Percentiles rank a stretch among this genome's conserved stretches.
Conservation (phyloP, 2,329 filamentous ascomycete genomes). For the Claviceps cyperi region DNA sequence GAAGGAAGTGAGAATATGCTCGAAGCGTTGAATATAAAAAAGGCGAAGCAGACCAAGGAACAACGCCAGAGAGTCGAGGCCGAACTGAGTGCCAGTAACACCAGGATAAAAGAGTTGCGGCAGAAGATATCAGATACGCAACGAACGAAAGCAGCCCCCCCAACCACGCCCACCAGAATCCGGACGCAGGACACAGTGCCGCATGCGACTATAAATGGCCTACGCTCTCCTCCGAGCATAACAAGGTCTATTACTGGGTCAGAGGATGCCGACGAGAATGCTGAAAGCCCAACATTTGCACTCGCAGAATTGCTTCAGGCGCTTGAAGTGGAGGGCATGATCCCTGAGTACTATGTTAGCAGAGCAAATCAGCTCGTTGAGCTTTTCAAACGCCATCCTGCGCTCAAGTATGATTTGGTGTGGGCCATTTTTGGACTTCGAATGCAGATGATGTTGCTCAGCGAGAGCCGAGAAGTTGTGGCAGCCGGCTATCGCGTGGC, state of each 20-base stretch:
- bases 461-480: constrained; percentile 88
- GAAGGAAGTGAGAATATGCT: constrained; percentile 95
- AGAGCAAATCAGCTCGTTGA: constrained; percentile 88
- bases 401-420: constrained; percentile 88
- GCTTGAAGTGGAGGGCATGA: constrained; percentile 74
- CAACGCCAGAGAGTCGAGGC: constrained; percentile 67
- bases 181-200: constrained; percentile 33
- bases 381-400: constrained; percentile 85
- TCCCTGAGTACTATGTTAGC: constrained; percentile 87
- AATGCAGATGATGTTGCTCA: constrained; percentile 91
- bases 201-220: constrained; percentile 23
- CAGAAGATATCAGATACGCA: constrained; percentile 47
- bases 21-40: constrained; percentile 86
- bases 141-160: constrained; percentile 29
- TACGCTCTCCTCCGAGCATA: constrained; percentile 44
- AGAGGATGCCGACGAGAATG: constrained; percentile 52
- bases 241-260: constrained; percentile 43
- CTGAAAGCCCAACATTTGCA: constrained; percentile 82
- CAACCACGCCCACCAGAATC: constrained; percentile 37
- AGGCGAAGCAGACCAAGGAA: constrained; percentile 87
- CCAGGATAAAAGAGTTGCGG: constrained; percentile 47
- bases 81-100: constrained; percentile 80
- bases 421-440: constrained; percentile 91
- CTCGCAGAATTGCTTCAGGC: constrained; percentile 83
- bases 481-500: constrained; percentile 89